Percentiles rank a stretch among this genome's conserved stretches.
These are phyloP conservation scores for Cercospora brassicicola DNA, from an alignment of 2,329 filamentous ascomycete species.

Conservation along the genomic window DNA sequence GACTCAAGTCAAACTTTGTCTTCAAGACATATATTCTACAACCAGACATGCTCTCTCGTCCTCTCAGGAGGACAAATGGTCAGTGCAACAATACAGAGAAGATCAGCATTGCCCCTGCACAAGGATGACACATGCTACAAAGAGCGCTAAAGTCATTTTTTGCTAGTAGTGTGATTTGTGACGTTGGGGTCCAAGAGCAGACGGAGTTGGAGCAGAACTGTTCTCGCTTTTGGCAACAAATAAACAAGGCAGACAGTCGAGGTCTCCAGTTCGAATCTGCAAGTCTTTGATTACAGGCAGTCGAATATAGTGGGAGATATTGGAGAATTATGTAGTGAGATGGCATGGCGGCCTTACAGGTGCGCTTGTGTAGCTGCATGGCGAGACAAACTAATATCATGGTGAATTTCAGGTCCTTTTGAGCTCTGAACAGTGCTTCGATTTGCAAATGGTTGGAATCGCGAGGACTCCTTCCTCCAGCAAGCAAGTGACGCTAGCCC, in stretches of 20 bases:
- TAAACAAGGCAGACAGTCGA: no score
- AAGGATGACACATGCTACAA: slow-evolving; percentile 10
- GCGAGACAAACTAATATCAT: no score
- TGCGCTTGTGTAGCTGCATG: no score
- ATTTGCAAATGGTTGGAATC: background rate
- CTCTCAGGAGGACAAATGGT: slow-evolving; percentile 1
- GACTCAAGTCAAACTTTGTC: background rate
- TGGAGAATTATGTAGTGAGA: no score
- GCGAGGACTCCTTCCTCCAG: background rate
- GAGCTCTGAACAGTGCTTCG: background rate
- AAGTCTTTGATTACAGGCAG: no score
- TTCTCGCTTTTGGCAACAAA: no score
- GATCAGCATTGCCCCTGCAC: slow-evolving; percentile 64
- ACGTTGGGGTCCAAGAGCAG: background rate
- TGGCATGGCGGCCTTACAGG: no score
- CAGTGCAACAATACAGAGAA: slow-evolving; percentile 47
- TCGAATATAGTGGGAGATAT: no score
- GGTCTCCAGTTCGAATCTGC: no score
- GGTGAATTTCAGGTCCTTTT: no score
- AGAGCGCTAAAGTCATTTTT: slow-evolving; percentile 3
- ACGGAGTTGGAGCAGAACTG: background rate
- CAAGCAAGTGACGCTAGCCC: background rate
- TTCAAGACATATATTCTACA: background rate
- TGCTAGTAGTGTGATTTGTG: background rate
- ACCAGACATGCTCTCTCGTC: background rate